Conservation (phyloP, 371 early-diverging fungal genomes). For the Mortierella sp. region DNA sequence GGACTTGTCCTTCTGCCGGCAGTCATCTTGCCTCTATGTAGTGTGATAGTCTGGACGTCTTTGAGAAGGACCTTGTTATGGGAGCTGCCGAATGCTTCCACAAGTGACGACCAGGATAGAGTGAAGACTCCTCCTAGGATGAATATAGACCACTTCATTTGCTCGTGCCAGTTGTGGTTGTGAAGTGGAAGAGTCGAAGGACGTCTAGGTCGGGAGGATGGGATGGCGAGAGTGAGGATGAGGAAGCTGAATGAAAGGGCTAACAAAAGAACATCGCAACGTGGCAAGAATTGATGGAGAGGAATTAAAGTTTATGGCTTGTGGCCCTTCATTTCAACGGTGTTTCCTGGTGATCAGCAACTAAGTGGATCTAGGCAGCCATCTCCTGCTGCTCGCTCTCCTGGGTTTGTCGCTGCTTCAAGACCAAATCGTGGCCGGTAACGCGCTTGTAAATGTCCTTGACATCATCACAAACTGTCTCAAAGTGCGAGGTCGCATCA, state of each 20-base stretch:
- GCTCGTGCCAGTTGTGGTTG: no score
- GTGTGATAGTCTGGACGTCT: constrained; percentile 45
- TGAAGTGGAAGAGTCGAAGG: background rate
- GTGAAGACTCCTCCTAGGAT: background rate
- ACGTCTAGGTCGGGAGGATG: background rate
- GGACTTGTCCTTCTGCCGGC: constrained; percentile 35
- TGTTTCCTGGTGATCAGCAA: no score
- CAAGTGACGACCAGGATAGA: constrained; percentile 5
- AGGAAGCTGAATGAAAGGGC: background rate
- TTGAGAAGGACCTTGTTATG: constrained; percentile 30
- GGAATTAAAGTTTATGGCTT: no score
- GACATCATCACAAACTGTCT: constrained; percentile 96
- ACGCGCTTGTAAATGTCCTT: constrained; percentile 92
- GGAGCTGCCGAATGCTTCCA: constrained; percentile 12
- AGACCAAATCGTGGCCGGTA: constrained; percentile 87
- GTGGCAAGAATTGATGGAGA: no score
- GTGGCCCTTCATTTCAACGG: no score
- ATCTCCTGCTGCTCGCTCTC: constrained; percentile 67
- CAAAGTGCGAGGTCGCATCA: constrained; percentile 99
- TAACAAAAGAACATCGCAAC: no score
- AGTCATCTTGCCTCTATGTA: constrained; percentile 38
- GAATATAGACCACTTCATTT: constrained; percentile 6
- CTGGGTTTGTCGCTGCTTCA: constrained; percentile 72
- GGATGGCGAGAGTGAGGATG: background rate
- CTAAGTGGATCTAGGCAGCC: constrained; percentile 19